A percentile compares a stretch with the other conserved stretches of the same genome.
phyloP scores from a whole-genome alignment of 2,329 filamentous ascomycete genomes.

The Neonectria faginata region DNA sequence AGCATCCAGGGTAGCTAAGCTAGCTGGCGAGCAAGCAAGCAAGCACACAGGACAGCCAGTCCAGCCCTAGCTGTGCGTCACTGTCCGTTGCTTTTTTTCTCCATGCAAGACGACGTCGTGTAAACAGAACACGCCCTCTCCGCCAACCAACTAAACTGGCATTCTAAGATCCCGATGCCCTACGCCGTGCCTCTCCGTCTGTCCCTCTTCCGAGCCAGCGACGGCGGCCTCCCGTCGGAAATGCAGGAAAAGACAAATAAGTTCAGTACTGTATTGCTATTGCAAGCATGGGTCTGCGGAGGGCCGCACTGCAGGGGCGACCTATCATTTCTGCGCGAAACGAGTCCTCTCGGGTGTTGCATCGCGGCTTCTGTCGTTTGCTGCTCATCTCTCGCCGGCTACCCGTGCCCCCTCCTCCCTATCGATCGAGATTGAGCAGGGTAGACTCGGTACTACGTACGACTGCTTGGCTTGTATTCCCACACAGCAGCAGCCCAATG shows the following conservation, averaged over 20 bases:
- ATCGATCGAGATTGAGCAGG: slow-evolving; percentile 2
- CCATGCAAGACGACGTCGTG: not conserved
- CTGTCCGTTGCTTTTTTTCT: not conserved
- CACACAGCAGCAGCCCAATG: slow-evolving; percentile 12
- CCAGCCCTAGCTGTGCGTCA: slow-evolving; percentile 3
- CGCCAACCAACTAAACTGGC: not conserved
- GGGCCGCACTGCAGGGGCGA: slow-evolving; percentile 12
- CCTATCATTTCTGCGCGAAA: slow-evolving; percentile 18
- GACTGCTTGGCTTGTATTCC: slow-evolving; percentile 5
- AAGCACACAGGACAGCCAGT: not conserved
- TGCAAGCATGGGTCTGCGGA: not conserved
- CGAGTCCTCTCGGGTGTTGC: not conserved
- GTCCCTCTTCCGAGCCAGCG: not conserved
- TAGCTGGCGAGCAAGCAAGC: too few relatives aligned
- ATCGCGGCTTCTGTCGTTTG: not conserved
- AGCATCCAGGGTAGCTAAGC: not conserved
- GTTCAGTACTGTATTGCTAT: too few relatives aligned
- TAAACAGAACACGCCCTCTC: not conserved
- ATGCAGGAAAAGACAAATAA: not conserved
- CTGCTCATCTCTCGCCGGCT: not conserved
- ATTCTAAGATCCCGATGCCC: too few relatives aligned
- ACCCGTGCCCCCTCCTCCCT: not conserved
- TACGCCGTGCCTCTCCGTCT: not conserved
- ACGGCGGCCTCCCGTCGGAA: not conserved
- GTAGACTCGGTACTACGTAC: not conserved